Evolutionary conservation across 2,329 filamentous ascomycete species (phyloP).

Genomic region (Blumeria graminis): DNA sequence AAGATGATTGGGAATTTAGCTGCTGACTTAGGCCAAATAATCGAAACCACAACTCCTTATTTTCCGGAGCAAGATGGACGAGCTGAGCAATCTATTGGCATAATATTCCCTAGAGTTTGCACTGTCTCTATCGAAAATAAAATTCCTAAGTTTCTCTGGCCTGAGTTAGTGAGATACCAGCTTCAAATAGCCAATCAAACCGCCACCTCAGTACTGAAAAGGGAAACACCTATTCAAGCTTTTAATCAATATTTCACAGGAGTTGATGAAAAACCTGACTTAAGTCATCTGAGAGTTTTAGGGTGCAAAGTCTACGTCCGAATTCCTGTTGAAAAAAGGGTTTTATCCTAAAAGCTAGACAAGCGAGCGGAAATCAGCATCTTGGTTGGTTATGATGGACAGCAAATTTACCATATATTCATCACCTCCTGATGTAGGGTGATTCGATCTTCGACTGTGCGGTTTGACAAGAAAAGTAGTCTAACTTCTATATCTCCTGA

Average conservation of each 20-base stretch:
- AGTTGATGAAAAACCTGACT: background rate
- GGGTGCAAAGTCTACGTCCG: background rate
- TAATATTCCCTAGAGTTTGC: background rate
- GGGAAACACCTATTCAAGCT: background rate
- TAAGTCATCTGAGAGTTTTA: background rate
- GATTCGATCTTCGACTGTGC: background rate
- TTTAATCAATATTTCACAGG: background rate
- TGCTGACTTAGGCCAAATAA: background rate
- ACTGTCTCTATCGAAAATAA: background rate
- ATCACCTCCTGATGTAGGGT: background rate
- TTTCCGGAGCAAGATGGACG: background rate
- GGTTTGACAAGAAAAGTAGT: too few species aligned
- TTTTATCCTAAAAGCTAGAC: background rate
- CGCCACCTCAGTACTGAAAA: background rate
- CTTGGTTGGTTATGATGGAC: background rate
- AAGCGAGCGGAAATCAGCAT: background rate
- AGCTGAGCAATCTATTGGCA: background rate
- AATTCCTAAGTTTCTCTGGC: background rate
- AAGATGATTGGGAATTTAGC: background rate
- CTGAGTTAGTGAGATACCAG: background rate
- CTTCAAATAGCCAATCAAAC: background rate
- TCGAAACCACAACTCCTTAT: background rate
- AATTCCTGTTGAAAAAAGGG: background rate
- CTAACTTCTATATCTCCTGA: background rate
- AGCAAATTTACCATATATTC: background rate